Conservation (phyloP, 305 asterid species). For the Rubia occidens region DNA sequence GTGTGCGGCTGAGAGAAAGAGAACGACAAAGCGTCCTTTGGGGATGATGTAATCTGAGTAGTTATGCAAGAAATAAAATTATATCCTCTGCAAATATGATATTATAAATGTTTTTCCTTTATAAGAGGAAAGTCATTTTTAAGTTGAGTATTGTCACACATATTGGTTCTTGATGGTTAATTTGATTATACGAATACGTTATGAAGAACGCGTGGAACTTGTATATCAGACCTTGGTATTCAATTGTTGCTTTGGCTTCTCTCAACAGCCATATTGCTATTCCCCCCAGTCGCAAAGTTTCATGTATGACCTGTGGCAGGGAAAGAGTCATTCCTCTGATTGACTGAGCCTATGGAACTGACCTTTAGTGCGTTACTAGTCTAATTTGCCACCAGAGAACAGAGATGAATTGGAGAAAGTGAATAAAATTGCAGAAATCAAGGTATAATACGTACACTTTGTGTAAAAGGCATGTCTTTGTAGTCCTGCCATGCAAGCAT, state of each 20-base stretch:
- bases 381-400: background rate
- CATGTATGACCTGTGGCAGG: slow-evolving; percentile 64
- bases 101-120: background rate
- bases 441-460: slow-evolving; percentile 38
- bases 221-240: slow-evolving; percentile 45
- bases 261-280: slow-evolving; percentile 93
- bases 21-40: slow-evolving; percentile 78
- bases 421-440: background rate
- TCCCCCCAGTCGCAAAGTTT: slow-evolving; percentile 76
- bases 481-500: slow-evolving; percentile 77
- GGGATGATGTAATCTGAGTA: slow-evolving; percentile 67
- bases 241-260: slow-evolving; percentile 66
- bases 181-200: background rate
- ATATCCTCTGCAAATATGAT: background rate
- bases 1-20: slow-evolving; percentile 85
- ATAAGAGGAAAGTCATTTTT: background rate
- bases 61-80: background rate
- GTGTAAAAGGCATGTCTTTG: slow-evolving; percentile 77
- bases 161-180: background rate
- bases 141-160: background rate
- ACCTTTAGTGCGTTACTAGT: background rate
- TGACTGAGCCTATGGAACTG: background rate
- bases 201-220: background rate
- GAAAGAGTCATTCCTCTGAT: background rate
- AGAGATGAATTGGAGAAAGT: background rate